Percentiles rank a stretch among this genome's conserved stretches.
phyloP scores from a whole-genome alignment of 805 yeast species.

The Maudiozyma pseudohumilis region DNA sequence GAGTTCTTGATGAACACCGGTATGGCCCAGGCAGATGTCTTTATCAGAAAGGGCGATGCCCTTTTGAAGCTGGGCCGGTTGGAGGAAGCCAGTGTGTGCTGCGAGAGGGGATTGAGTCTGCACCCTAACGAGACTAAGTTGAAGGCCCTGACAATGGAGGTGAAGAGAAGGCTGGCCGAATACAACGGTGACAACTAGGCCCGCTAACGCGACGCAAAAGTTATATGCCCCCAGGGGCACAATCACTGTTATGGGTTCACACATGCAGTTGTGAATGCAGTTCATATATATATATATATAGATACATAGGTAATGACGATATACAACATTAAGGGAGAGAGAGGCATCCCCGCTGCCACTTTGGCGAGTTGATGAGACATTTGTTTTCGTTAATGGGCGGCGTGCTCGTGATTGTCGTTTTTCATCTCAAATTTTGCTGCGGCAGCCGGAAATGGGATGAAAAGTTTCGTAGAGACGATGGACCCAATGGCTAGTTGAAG shows the following conservation, averaged over 20 bases:
- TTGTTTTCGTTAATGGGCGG: too few relatives aligned
- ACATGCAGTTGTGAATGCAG: neutral
- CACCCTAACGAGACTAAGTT: slow-evolving; percentile 39
- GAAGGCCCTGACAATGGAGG: slow-evolving; percentile 19
- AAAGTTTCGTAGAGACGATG: too few relatives aligned
- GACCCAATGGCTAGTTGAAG: neutral
- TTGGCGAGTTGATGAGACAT: too few relatives aligned
- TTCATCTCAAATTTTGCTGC: too few relatives aligned
- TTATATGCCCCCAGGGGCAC: too few relatives aligned
- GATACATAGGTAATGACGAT: too few relatives aligned
- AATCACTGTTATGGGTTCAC: too few relatives aligned
- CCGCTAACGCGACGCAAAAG: too few relatives aligned
- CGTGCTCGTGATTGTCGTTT: too few relatives aligned
- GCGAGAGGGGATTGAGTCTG: slow-evolving; percentile 66
- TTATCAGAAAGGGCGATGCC: slow-evolving; percentile 61
- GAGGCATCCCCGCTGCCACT: too few relatives aligned
- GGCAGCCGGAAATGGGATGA: too few relatives aligned
- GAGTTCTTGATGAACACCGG: slow-evolving; percentile 54
- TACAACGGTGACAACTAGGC: slow-evolving; percentile 26
- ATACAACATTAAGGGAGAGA: too few relatives aligned
- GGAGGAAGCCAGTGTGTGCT: slow-evolving; percentile 51
- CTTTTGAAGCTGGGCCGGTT: slow-evolving; percentile 51
- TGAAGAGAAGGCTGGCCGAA: slow-evolving; percentile 21
- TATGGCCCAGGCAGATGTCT: slow-evolving; percentile 55
- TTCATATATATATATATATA: neutral